Conservation (phyloP, 768 basidiomycete species). For the Kwoniella heveanensis region DNA sequence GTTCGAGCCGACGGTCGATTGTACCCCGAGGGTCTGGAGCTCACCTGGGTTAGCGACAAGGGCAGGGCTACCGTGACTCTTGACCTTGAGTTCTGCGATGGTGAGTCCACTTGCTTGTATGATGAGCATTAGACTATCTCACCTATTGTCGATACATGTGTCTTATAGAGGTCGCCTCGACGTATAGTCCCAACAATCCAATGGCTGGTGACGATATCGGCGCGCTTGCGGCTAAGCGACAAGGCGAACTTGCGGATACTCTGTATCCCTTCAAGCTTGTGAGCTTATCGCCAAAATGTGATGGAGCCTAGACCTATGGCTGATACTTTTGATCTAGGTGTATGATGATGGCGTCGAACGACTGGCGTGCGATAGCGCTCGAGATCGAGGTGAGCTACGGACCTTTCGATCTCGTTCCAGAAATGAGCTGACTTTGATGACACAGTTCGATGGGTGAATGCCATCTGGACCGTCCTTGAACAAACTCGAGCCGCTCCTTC, state of each 20-base stretch:
- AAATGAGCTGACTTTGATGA: too few species aligned
- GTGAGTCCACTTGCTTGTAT: conserved; percentile 38
- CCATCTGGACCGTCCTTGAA: conserved; percentile 70
- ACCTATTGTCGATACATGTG: too few species aligned
- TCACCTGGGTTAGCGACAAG: conserved; percentile 83
- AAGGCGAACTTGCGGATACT: conserved; percentile 62
- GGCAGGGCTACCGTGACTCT: conserved; percentile 83
- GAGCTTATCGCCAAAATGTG: background rate
- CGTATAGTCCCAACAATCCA: conserved; percentile 78
- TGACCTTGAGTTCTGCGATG: conserved; percentile 75
- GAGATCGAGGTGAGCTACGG: conserved; percentile 62
- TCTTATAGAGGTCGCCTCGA: conserved; percentile 79
- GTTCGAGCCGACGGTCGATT: conserved; percentile 78
- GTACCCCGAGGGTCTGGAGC: conserved; percentile 68
- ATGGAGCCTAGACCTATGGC: background rate
- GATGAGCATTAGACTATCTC: too few species aligned
- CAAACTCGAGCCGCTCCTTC: conserved; percentile 31
- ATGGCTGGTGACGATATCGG: conserved; percentile 83
- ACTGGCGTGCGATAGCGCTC: conserved; percentile 80
- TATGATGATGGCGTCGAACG: conserved; percentile 89
- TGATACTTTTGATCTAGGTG: conserved; percentile 54
- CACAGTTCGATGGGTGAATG: conserved; percentile 80
- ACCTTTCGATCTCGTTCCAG: background rate
- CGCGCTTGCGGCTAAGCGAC: conserved; percentile 70
- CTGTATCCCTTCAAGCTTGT: conserved; percentile 83